phyloP scores from a whole-genome alignment of 2,329 filamentous ascomycete genomes.

The Parastagonospora avenae region DNA sequence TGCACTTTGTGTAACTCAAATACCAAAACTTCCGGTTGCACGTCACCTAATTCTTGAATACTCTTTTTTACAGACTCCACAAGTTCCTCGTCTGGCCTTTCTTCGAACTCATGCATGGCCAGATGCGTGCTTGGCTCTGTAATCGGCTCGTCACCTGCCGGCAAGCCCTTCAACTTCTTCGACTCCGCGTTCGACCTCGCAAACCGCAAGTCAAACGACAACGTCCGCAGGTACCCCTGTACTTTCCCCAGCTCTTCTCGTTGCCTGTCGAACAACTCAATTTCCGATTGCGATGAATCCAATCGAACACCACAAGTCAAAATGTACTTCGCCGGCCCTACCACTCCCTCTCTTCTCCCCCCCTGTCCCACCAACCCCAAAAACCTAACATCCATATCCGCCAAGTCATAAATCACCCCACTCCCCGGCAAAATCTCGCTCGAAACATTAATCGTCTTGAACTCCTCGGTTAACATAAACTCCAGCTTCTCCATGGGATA shows the following conservation, averaged over 20 bases:
- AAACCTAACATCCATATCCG: conserved; percentile 37
- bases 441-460: conserved; percentile 41
- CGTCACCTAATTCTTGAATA: conserved; percentile 15
- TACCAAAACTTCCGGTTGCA: conserved; percentile 17
- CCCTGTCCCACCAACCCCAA: conserved; percentile 18
- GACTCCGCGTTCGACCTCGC: conserved; percentile 40
- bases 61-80: conserved; percentile 8
- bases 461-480: conserved; percentile 42
- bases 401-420: conserved; percentile 35
- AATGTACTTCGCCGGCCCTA: conserved; percentile 21
- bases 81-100: conserved; percentile 8
- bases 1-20: conserved; percentile 20
- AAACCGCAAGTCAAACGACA: conserved; percentile 29
- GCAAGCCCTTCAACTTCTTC: conserved; percentile 32
- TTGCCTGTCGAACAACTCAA: conserved; percentile 27
- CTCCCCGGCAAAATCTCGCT: conserved; percentile 37
- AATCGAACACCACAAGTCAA: conserved; percentile 24
- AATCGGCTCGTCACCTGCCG: conserved; percentile 25
- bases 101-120: conserved; percentile 34
- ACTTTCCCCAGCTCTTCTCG: conserved; percentile 10
- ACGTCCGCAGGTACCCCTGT: conserved; percentile 27
- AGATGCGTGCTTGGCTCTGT: conserved; percentile 33
- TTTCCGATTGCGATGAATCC: not conserved
- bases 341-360: conserved; percentile 4
- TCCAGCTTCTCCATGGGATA: conserved; percentile 46